These are phyloP conservation scores for Lichina pygmaea DNA, from an alignment of 495 filamentous ascomycete species.

Conservation along the genomic window DNA sequence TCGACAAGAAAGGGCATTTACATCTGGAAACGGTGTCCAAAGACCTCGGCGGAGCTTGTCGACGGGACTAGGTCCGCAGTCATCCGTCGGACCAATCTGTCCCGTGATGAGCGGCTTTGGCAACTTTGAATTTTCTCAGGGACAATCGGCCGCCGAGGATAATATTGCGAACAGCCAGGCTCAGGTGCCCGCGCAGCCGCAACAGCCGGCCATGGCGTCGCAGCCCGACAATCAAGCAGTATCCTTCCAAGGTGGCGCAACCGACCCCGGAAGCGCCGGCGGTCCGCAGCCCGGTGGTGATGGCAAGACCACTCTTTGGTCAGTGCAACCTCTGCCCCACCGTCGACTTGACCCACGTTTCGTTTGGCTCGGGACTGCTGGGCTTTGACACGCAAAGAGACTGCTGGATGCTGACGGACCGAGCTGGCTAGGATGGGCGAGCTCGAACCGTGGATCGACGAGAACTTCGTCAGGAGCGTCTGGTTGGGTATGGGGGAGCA, in stretches of 20 bases:
- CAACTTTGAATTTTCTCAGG: constrained; percentile 10
- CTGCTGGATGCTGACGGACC: constrained; percentile 3
- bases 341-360: background rate
- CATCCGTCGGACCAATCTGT: background rate
- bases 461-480: constrained; percentile 87
- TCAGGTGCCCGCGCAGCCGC: constrained; percentile 6
- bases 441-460: constrained; percentile 97
- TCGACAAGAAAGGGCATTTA: too few relatives aligned
- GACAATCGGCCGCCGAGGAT: constrained; percentile 10
- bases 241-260: constrained; percentile 25
- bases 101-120: constrained; percentile 3
- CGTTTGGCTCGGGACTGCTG: background rate
- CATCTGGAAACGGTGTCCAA: background rate
- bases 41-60: background rate
- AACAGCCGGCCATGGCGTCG: constrained; percentile 10
- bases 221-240: constrained; percentile 24
- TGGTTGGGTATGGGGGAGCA: constrained; percentile 76
- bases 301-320: constrained; percentile 66
- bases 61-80: background rate
- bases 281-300: constrained; percentile 30
- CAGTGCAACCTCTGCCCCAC: constrained; percentile 10
- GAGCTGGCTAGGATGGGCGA: constrained; percentile 66
- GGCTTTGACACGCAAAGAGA: background rate
- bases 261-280: constrained; percentile 22
- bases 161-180: constrained; percentile 6